Evolutionary conservation across 1,284 basidiomycete species (phyloP), one percentile per base, ranked within the genome.

Genomic region (Athelia sp.): DNA sequence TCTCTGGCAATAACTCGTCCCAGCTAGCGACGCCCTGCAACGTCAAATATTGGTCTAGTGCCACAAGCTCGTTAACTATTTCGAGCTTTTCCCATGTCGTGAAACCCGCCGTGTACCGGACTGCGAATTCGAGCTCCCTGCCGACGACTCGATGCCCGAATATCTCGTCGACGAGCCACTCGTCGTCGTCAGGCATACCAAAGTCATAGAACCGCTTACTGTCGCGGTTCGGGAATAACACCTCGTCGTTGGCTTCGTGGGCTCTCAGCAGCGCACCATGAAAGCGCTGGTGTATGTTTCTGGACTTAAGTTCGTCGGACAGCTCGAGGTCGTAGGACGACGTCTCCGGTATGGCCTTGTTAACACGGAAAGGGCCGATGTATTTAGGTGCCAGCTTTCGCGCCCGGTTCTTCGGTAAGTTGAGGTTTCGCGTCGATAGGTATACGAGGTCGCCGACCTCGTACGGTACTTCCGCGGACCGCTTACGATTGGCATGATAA

Each of bases 321-420:
- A 64, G 47, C 18, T 61, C 55, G 11, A 62, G 43, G 8, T 18
- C 51, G 45, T 56, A 58, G 1, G 52, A 52, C 14, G 52, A 52
- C 17, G 53, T 56, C 11, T 35, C 45, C 11, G 47, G 49, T 4
- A 55, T 2, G 21, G 40, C 57, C 10, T 48, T 32, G 6, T 48
- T 4, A 4, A 69, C 59, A 17, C 44, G 47, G 50, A 61, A 68
- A 0, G 66, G 67, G 6, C 67, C 62, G 26, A 67, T 60, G 36
- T 50, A 65, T 46, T 64, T 65, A 0, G 64, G 64, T 9, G 52
- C 38, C 2, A 65, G 50, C 47, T 65, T 66, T 2, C 56, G 38
- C 3, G 58, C 58, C 23, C 51, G 53, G 10, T 57, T 59, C 50
- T 56, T 64, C 9, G 58, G 53, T 2, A 63, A 26, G 15, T 14